Evolutionary conservation across 2,329 filamentous ascomycete species (phyloP).

Genomic region (Colletotrichum salicis): DNA sequence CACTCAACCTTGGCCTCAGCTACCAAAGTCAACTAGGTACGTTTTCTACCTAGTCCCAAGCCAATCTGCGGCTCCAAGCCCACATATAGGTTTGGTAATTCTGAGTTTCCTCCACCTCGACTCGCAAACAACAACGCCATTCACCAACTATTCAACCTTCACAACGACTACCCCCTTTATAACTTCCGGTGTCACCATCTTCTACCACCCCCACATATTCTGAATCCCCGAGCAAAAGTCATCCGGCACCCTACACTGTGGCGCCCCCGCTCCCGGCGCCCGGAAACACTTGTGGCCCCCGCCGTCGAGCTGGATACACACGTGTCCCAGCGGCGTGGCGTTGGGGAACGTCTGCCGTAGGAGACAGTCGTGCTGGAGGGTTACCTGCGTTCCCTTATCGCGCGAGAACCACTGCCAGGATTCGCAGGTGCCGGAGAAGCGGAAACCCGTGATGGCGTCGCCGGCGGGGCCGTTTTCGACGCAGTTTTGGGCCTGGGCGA

Average conservation of each 20-base stretch:
- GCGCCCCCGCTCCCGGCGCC: not conserved
- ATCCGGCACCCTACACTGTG: not conserved
- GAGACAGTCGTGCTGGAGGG: slow-evolving; percentile 4
- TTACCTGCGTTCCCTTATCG: slow-evolving; percentile 1
- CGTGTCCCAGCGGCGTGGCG: not conserved
- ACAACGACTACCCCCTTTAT: too few relatives aligned
- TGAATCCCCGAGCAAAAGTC: not conserved
- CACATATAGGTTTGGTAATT: too few relatives aligned
- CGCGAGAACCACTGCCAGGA: slow-evolving; percentile 2
- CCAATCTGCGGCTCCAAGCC: too few relatives aligned
- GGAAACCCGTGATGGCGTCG: slow-evolving; percentile 4
- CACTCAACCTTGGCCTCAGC: too few relatives aligned
- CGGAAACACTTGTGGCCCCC: not conserved
- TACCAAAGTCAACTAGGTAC: too few relatives aligned
- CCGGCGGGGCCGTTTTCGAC: not conserved
- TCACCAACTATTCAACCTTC: too few relatives aligned
- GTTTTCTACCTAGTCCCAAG: too few relatives aligned
- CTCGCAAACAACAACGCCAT: too few relatives aligned
- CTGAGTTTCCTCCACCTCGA: too few relatives aligned
- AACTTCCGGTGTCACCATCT: too few relatives aligned
- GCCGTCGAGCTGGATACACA: not conserved
- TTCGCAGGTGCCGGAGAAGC: not conserved
- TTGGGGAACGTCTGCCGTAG: slow-evolving; percentile 6
- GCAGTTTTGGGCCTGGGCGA: not conserved
- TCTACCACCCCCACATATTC: slow-evolving; percentile 9